These are phyloP conservation scores for Yamadazyma takamatsuzukensis DNA, from an alignment of 805 yeast species.

Conservation along the genomic window DNA sequence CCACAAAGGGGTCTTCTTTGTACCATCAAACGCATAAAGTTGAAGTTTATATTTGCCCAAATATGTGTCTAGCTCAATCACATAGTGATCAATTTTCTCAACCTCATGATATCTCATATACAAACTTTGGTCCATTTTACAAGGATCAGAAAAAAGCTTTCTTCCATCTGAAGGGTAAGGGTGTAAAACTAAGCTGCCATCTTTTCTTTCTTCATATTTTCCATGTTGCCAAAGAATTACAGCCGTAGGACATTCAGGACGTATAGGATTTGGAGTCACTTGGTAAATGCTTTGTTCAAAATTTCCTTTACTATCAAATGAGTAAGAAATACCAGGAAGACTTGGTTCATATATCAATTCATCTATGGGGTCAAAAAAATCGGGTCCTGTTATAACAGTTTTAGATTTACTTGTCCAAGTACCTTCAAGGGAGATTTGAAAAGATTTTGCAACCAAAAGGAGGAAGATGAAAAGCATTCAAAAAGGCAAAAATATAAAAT, in stretches of 20 bases:
- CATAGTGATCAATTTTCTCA: conserved; percentile 11
- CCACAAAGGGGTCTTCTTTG: conserved; percentile 19
- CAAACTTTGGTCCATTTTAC: conserved; percentile 12
- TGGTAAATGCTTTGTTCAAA: conserved; percentile 20
- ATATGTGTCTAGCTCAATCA: conserved; percentile 16
- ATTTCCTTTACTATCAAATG: conserved; percentile 18
- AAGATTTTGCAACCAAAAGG: not conserved
- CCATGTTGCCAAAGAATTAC: conserved; percentile 21
- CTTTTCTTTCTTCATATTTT: conserved; percentile 7
- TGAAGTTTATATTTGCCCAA: conserved; percentile 13
- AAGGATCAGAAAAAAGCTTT: conserved; percentile 19
- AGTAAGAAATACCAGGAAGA: conserved; percentile 19
- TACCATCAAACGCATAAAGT: conserved; percentile 14
- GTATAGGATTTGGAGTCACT: conserved; percentile 14
- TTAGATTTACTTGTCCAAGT: conserved; percentile 20
- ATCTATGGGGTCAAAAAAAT: conserved; percentile 15
- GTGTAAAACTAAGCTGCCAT: conserved; percentile 10
- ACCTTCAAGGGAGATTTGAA: conserved; percentile 10
- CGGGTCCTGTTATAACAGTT: conserved; percentile 17
- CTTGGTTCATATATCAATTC: conserved; percentile 18
- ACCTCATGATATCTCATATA: conserved; percentile 16
- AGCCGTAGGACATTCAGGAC: conserved; percentile 18
- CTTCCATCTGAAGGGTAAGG: conserved; percentile 19
- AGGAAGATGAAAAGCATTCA: not conserved
- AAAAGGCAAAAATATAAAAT: too few relatives aligned